Evolutionary conservation across 2,329 filamentous ascomycete species (phyloP).

Genomic region (Aspergillus alliaceus): DNA sequence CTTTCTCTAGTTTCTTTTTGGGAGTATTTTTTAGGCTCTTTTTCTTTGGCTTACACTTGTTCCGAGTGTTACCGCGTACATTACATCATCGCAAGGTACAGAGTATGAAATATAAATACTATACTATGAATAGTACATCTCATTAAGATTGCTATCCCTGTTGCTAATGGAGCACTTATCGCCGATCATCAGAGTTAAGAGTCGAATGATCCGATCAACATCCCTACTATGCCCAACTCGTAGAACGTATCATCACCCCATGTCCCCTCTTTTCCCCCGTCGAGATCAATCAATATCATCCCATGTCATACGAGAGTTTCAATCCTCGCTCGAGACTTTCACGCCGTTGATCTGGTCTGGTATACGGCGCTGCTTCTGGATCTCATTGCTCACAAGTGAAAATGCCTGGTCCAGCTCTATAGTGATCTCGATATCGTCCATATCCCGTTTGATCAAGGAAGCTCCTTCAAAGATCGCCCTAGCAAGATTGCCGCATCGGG

Average conservation of each 20-base stretch:
- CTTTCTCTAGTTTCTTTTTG: background rate
- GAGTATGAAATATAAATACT: too few relatives aligned
- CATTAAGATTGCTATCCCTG: background rate
- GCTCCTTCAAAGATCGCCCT: slow-evolving; percentile 33
- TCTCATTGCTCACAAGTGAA: slow-evolving; percentile 28
- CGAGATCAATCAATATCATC: background rate
- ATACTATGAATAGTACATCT: too few relatives aligned
- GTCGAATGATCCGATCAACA: background rate
- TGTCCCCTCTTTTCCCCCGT: background rate
- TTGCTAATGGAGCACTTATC: background rate
- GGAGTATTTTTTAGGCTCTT: too few relatives aligned
- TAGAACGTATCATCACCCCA: background rate
- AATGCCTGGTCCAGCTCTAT: slow-evolving; percentile 26
- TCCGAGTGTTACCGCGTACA: slow-evolving; percentile 2
- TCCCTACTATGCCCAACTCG: background rate
- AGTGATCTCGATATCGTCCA: slow-evolving; percentile 20
- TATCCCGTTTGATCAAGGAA: slow-evolving; percentile 22
- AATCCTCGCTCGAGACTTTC: background rate
- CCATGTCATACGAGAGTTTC: background rate
- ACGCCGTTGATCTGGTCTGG: background rate
- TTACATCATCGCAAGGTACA: background rate
- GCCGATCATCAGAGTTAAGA: background rate
- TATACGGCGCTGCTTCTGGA: slow-evolving; percentile 28
- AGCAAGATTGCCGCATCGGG: slow-evolving; percentile 28
- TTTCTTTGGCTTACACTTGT: too few relatives aligned